These are phyloP conservation scores for Cicer yamashitae DNA, from an alignment of 306 rosid genomes.

Conservation along the genomic window DNA sequence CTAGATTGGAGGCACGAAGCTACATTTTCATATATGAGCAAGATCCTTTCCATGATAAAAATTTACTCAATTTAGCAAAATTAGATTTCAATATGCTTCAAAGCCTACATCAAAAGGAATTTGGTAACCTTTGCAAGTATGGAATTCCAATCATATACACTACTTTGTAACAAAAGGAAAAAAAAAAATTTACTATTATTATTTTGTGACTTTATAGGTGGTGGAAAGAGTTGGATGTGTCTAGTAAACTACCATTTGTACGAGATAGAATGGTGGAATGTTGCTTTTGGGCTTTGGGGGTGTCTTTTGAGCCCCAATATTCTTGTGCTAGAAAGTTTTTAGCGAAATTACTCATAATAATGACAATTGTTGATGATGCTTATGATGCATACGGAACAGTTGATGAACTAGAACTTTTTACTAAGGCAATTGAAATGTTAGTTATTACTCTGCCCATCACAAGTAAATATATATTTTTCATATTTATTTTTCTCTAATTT, in stretches of 20 bases:
- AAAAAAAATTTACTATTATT: not conserved
- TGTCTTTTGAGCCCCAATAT: conserved; percentile 32
- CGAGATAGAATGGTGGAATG: conserved; percentile 38
- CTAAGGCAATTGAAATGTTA: conserved; percentile 4
- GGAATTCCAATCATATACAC: not conserved
- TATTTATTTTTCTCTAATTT: no score
- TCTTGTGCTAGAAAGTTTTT: conserved; percentile 38
- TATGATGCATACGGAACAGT: not conserved
- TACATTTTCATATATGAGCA: conserved; percentile 39
- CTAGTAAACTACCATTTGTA: conserved; percentile 2
- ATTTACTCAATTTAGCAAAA: conserved; percentile 3
- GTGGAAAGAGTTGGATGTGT: not conserved
- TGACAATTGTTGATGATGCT: not conserved
- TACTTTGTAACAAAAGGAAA: not conserved
- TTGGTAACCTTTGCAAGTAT: conserved; percentile 43
- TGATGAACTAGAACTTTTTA: conserved; percentile 3
- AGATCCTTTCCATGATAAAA: conserved; percentile 22
- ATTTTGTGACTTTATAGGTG: not conserved
- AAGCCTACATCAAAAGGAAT: conserved; percentile 37
- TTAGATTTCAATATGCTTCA: not conserved
- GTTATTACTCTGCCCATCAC: not conserved
- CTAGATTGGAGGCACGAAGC: conserved; percentile 37
- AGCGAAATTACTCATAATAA: not conserved
- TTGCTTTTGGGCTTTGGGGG: conserved; percentile 11
- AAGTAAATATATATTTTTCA: no score